phyloP scores from a whole-genome alignment of 768 basidiomycete genomes.

The Auricularia heimuer region DNA sequence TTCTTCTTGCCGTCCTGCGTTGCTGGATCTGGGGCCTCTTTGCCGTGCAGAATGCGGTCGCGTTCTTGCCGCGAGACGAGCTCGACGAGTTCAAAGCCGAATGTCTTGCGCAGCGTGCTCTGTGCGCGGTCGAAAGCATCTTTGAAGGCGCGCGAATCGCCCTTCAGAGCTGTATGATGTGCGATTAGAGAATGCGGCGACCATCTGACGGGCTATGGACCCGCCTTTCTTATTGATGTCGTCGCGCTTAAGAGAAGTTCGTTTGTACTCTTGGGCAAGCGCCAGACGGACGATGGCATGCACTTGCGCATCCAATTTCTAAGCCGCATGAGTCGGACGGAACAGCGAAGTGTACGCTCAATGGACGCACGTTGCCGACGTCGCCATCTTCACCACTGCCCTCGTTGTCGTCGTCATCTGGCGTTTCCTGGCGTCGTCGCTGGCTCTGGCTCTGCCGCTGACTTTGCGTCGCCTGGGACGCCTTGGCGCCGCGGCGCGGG shows the following conservation, averaged over 20 bases:
- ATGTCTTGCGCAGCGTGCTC: slow-evolving; percentile 45
- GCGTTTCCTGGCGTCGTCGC: neutral
- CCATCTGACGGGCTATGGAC: neutral
- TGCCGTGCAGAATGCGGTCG: slow-evolving; percentile 19
- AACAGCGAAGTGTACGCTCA: neutral
- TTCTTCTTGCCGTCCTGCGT: slow-evolving; percentile 22
- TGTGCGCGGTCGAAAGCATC: slow-evolving; percentile 57
- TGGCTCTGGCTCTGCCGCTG: neutral
- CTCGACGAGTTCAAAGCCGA: slow-evolving; percentile 82
- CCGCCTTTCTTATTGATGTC: slow-evolving; percentile 80
- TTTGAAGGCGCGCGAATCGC: slow-evolving; percentile 50
- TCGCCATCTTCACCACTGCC: neutral
- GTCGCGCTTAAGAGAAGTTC: slow-evolving; percentile 59
- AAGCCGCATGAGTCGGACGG: neutral
- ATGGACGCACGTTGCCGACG: neutral
- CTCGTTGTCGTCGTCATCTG: neutral
- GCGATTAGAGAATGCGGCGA: neutral
- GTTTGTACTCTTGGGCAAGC: slow-evolving; percentile 68
- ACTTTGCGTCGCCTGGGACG: neutral
- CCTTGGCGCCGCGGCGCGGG: neutral
- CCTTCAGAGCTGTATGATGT: slow-evolving; percentile 33
- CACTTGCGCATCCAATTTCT: slow-evolving; percentile 30
- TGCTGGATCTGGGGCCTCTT: slow-evolving; percentile 23
- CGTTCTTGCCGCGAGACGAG: slow-evolving; percentile 52
- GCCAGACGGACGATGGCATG: slow-evolving; percentile 70